Evolutionary conservation across 805 yeast species (phyloP).

Genomic region (Kuraishia floccosa): DNA sequence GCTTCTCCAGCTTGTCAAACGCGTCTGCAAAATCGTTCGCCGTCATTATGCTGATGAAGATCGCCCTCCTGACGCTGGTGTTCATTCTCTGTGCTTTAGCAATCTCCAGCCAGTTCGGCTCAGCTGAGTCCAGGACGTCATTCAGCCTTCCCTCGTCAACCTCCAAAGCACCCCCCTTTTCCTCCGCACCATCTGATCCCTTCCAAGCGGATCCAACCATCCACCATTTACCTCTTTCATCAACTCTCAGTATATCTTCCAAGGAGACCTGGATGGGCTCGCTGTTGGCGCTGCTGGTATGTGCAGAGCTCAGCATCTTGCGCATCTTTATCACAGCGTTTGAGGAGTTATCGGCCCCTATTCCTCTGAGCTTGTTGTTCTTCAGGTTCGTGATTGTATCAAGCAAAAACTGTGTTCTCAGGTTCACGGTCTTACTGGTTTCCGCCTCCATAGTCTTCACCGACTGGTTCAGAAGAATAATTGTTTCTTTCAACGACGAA

Average conservation of each 20-base stretch:
- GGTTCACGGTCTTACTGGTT: conserved; percentile 23
- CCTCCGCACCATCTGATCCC: conserved; percentile 31
- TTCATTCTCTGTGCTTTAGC: conserved; percentile 89
- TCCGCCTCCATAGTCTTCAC: no score
- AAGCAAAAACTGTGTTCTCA: conserved; percentile 73
- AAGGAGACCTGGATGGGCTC: conserved; percentile 83
- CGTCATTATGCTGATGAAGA: conserved; percentile 90
- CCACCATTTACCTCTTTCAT: conserved; percentile 97
- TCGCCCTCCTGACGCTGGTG: conserved; percentile 89
- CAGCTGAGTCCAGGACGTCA: conserved; percentile 55
- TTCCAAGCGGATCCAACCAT: conserved; percentile 97
- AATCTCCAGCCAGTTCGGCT: conserved; percentile 81
- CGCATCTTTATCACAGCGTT: conserved; percentile 47
- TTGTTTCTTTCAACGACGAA: conserved; percentile 68
- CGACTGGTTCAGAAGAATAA: conserved; percentile 41
- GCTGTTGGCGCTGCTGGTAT: conserved; percentile 27
- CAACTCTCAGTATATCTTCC: conserved; percentile 68
- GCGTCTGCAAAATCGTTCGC: conserved; percentile 90
- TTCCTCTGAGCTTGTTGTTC: conserved; percentile 62
- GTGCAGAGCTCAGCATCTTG: conserved; percentile 47
- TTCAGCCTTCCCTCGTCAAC: conserved; percentile 34
- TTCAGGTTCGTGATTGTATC: conserved; percentile 81
- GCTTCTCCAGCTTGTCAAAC: conserved; percentile 66
- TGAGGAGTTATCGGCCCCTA: conserved; percentile 37
- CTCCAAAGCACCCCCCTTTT: conserved; percentile 14